These are phyloP conservation scores for Pythium rhizo-oryzae DNA, from an alignment of 352 stramenopile species.

Conservation along the genomic window DNA sequence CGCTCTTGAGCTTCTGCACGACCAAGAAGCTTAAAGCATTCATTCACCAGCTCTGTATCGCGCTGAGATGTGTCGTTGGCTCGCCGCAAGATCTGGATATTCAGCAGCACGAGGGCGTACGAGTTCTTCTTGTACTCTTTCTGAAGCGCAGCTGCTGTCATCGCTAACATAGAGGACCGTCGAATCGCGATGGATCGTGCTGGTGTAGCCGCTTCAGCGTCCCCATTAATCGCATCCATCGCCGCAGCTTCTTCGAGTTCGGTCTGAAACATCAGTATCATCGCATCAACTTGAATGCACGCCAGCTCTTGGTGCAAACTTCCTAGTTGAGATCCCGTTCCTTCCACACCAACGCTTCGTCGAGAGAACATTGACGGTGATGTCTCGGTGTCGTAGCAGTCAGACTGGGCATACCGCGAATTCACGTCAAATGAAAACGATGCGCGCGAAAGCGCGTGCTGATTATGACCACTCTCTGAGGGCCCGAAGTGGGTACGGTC, in stretches of 20 bases:
- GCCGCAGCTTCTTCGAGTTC: conserved; percentile 54
- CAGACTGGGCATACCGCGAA: conserved; percentile 8
- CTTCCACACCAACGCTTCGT: conserved; percentile 44
- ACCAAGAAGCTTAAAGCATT: conserved; percentile 49
- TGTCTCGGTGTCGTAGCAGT: conserved; percentile 20
- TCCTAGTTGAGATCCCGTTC: conserved; percentile 61
- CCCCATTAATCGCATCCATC: conserved; percentile 25
- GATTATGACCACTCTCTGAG: not conserved
- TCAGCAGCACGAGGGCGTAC: conserved; percentile 48
- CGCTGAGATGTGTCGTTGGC: conserved; percentile 26
- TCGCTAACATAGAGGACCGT: not conserved
- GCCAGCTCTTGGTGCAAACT: conserved; percentile 53
- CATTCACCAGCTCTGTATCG: conserved; percentile 25
- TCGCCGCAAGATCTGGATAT: conserved; percentile 43
- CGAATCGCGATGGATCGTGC: not conserved
- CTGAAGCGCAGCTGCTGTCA: conserved; percentile 35
- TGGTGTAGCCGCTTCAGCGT: not conserved
- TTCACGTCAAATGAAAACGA: conserved; percentile 43
- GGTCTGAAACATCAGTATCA: conserved; percentile 51
- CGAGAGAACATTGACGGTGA: conserved; percentile 11
- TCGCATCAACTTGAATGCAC: conserved; percentile 57
- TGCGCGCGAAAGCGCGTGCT: conserved; percentile 16
- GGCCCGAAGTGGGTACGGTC: conserved; percentile 39
- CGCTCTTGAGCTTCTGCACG: conserved; percentile 47
- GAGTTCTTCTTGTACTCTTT: conserved; percentile 58